phyloP scores from a whole-genome alignment of 2,329 filamentous ascomycete species.

The Nemania bipapillata region DNA sequence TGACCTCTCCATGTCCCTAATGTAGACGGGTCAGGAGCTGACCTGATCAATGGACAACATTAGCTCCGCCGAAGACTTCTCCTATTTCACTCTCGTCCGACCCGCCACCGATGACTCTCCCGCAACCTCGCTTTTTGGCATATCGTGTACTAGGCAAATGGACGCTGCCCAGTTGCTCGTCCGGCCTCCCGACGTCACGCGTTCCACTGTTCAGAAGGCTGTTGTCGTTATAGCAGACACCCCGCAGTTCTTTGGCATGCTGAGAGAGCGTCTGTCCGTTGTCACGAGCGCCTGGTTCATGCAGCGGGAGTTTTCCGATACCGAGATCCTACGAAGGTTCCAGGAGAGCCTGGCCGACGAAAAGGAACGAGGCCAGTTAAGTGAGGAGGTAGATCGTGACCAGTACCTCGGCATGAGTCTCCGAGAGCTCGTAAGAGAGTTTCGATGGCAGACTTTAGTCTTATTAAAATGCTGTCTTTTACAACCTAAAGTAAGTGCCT shows the following conservation, averaged over 20 bases:
- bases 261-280: constrained; percentile 87
- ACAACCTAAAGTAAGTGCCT: constrained; percentile 81
- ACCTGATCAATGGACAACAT: constrained; percentile 30
- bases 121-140: constrained; percentile 89
- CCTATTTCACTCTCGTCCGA: constrained; percentile 91
- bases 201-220: constrained; percentile 96
- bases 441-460: constrained; percentile 92
- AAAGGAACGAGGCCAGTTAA: constrained; percentile 65
- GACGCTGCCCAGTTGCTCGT: constrained; percentile 80
- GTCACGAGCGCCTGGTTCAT: constrained; percentile 97
- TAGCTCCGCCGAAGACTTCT: constrained; percentile 93
- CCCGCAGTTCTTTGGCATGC: constrained; percentile 87
- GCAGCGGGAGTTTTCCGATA: constrained; percentile 89
- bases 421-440: constrained; percentile 91
- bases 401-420: constrained; percentile 89
- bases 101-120: constrained; percentile 65
- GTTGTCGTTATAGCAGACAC: constrained; percentile 94
- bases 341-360: constrained; percentile 85
- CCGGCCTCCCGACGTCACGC: constrained; percentile 88
- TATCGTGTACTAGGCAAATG: constrained; percentile 92
- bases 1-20: constrained; percentile 3
- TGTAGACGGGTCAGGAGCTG: constrained; percentile 19
- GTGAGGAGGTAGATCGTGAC: constrained; percentile 79
- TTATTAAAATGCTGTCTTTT: constrained; percentile 92
- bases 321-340: constrained; percentile 88